Base-by-base conservation (phyloP, 495 filamentous ascomycete genomes). In the Xylaria flabelliformis region DNA sequence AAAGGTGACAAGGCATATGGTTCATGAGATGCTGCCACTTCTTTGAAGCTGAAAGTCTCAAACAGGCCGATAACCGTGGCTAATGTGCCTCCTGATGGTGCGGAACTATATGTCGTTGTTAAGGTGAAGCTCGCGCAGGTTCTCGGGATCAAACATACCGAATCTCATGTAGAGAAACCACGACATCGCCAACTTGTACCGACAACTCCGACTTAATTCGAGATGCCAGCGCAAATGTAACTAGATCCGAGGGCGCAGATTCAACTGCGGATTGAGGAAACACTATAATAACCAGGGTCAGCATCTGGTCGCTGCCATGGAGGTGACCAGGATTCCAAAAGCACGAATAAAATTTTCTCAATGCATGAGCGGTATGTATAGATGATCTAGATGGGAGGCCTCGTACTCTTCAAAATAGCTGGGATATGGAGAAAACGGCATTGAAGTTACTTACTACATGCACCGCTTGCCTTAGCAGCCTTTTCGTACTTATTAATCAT, bases 261-360 rank as follows among this genome's bases (percentile, higher is more conserved):
- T 99, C 96, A 61, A 98, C 82, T 17, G 93, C 96, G 74, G 91
- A 89, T 75, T 94, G 91, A 10, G 94, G 93, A 65, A 99, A 94
- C 70, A 98, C 67, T 69, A 29, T n/a, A 61, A 32, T 4, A 24
- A 5, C 6, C 4, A 7, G 26, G 10, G 29, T 69, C 17, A 69
- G 67, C 15, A 36, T n/a, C 10, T 34, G 24, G 24, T 34, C 51
- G n/a, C 32, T 15, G 13, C 29, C 34, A 19, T 19, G 41, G 29
- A 8, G 46, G 50, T 58, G 13, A 41, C 39, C 34, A 7, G 42
- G n/a, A 24, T 10, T 32, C 29, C 13, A 17, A 15, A 7, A 50
- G 24, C 24, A 26, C 9, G 5, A 12, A 34, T 10, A 29, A 29
- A 19, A 2, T 17, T 32, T 15, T n/a, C 7, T 5, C 10, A 26